Evolutionary conservation across 139 green algal genomes (phyloP), one percentile per base, ranked within the genome.

Genomic region (Coelastrella sp.): DNA sequence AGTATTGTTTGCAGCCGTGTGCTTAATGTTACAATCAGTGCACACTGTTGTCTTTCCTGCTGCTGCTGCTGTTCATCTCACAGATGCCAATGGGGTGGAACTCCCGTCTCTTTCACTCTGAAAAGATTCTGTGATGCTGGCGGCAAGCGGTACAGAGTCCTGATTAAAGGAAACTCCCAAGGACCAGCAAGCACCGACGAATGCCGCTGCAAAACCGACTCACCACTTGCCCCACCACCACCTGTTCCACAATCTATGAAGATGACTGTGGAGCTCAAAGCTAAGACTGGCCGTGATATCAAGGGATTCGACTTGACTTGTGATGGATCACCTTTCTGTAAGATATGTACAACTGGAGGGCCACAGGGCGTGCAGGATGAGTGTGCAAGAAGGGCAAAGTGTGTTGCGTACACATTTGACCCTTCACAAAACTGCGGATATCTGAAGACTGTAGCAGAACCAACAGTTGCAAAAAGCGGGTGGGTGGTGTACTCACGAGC

Each of bases 41-140:
- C 64, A 51, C 0, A n/a, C 34, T 48, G 60, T 30, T 74, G 35
- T 6, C 35, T 8, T 35, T 32, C 5, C 66, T 40, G 35, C 66
- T 74, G 62, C 62, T 69, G 62, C 62, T 69, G 62, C 62, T 69
- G 62, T n/a, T n/a, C n/a, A n/a, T n/a, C n/a, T n/a, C n/a, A n/a
- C 66, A 50, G 66, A 8, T 80, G 45, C n/a, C 30, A 34, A 9
- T 50, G 27, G 76, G 76, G 76, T 23, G 76, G 76, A n/a, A 83
- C 53, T 3, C 76, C 76, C 23, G 76, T 83, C 7, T 74, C 57
- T 5, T 83, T 37, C 9, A 73, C 27, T 5, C 59, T 27, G 25
- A 15, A 30, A 32, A 21, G 59, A 34, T 48, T 21, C 35, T 83
- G 76, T 25, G 30, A 15, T 25, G 25, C 35, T n/a, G 57, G 30